These are phyloP conservation scores for Oenanthe sinensis DNA, from an alignment of 129 eudicot species.

Conservation along the genomic window DNA sequence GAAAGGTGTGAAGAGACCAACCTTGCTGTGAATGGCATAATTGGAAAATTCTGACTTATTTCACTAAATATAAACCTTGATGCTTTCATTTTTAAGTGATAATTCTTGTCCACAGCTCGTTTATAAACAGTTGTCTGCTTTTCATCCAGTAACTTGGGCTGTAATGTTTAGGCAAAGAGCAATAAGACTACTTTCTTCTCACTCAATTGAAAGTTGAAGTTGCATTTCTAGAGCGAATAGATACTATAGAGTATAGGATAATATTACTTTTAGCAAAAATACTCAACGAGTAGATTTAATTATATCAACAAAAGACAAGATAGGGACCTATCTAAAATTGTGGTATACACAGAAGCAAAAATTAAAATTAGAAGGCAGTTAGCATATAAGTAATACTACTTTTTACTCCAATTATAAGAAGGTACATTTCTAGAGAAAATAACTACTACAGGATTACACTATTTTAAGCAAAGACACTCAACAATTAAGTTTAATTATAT, in stretches of 20 bases:
- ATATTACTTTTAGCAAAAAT: not conserved
- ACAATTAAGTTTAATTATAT: too few species aligned
- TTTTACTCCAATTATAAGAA: too few species aligned
- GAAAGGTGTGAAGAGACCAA: conserved; percentile 5
- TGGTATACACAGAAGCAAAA: too few species aligned
- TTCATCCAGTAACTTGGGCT: conserved; percentile 89
- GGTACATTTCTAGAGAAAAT: too few species aligned
- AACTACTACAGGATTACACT: too few species aligned
- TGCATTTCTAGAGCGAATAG: not conserved
- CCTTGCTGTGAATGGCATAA: conserved; percentile 97
- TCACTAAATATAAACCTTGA: conserved; percentile 85
- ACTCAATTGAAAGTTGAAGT: not conserved
- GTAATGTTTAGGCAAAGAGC: conserved; percentile 8
- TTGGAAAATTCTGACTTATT: conserved; percentile 74
- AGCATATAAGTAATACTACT: too few species aligned
- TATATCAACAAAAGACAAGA: not conserved
- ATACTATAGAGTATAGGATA: not conserved
- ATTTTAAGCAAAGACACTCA: too few species aligned
- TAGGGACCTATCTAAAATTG: not conserved
- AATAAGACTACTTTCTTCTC: not conserved
- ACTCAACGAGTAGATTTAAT: not conserved
- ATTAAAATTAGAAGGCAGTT: too few species aligned
- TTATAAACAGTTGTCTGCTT: conserved; percentile 86
- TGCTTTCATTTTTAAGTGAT: conserved; percentile 91
- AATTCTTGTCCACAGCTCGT: conserved; percentile 84